Base-by-base conservation (phyloP, 192 early-diverging fungal genomes). In the Coemansia sp. region DNA sequence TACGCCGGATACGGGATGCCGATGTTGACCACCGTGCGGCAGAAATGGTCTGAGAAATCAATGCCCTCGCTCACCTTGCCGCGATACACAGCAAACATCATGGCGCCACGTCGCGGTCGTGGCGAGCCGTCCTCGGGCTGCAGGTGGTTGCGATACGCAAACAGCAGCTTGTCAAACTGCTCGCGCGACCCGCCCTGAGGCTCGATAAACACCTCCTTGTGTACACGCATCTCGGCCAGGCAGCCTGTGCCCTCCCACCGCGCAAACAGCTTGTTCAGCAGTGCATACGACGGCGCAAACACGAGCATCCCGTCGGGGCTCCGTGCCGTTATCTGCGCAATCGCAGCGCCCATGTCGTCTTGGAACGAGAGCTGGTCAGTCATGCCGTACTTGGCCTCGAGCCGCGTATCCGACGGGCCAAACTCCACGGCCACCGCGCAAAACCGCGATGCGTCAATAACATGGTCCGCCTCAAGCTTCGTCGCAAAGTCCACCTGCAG, bases 381-480 rank as follows among this genome's bases (percentile, higher is more conserved):
- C 0, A 49, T 72, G 9, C 56, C 53, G 58, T 77, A 84, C 23
- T 69, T 65, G 1, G 75, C 86, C n/a, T 82, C 46, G 75, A 76
- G 29, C n/a, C 28, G 40, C 9, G 31, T 9, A 38, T 73, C 25
- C 31, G 67, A 24, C 71, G 89, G 49, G 70, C 87, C 56, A 27
- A 56, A 52, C 22, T 82, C 69, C 7, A 90, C 56, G 16, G 83
- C 71, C 10, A 81, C 71, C 1, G 86, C 87, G 44, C 75, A 76
- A 24, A 86, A 78, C 43, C 91, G 88, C 6, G 72, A 51, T 1
- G 66, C 46, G 4, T 81, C 64, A 50, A 92, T 89, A 29, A 92
- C 87, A 67, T 92, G 91, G 27, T 70, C 80, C 40, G 86, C 82
- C 65, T 86, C 84, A 5, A 88, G 58, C 21, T 61, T 72, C 24